A percentile compares a stretch with the other conserved stretches of the same genome.
These are phyloP conservation scores for Mycocentrospora acerina DNA, from an alignment of 2,329 filamentous ascomycete species.

Conservation along the genomic window DNA sequence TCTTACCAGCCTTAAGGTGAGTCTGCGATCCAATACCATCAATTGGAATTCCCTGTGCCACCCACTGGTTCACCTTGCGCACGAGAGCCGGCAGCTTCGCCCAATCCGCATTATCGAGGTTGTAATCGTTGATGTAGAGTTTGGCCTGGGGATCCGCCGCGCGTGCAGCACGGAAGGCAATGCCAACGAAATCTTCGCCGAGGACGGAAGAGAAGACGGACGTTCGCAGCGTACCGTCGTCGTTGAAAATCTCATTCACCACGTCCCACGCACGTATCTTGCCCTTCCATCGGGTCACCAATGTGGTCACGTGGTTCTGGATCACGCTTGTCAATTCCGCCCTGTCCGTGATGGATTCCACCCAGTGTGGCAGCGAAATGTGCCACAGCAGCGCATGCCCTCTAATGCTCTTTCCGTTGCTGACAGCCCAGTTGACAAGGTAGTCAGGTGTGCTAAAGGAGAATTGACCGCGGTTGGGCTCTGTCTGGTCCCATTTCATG, in stretches of 20 bases:
- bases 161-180: conserved; percentile 69
- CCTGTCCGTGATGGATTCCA: conserved; percentile 57
- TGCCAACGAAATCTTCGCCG: conserved; percentile 68
- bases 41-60: conserved; percentile 62
- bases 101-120: conserved; percentile 61
- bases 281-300: conserved; percentile 63
- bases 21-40: conserved; percentile 65
- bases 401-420: conserved; percentile 11
- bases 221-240: conserved; percentile 60
- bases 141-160: conserved; percentile 66
- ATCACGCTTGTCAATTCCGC: conserved; percentile 57
- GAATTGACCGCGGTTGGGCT: conserved; percentile 54
- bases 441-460: conserved; percentile 52
- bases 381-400: conserved; percentile 48
- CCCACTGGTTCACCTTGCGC: conserved; percentile 63
- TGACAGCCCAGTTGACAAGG: conserved; percentile 11
- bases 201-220: conserved; percentile 68
- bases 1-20: conserved; percentile 47
- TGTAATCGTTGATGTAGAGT: conserved; percentile 74
- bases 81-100: conserved; percentile 61
- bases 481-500: conserved; percentile 67
- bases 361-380: conserved; percentile 55
- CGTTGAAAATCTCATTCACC: conserved; percentile 38
- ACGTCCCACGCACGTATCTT: conserved; percentile 59
- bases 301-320: conserved; percentile 60